A percentile compares a stretch with the other conserved stretches of the same genome.
Conservation (phyloP, 768 basidiomycete species). For the Kwoniella heveanensis region DNA sequence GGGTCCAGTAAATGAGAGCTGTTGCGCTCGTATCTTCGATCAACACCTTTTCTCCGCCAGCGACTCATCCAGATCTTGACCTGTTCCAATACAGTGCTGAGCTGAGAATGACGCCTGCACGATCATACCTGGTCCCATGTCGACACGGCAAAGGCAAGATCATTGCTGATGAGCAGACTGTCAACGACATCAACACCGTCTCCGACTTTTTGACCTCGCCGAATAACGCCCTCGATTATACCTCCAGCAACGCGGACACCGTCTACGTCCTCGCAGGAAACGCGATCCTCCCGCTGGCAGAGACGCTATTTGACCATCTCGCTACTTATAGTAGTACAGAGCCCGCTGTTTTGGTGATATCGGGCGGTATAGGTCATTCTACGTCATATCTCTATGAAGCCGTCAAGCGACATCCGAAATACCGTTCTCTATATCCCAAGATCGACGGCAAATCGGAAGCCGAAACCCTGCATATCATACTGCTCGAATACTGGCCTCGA, state of each 20-base stretch:
- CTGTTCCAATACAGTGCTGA: background rate
- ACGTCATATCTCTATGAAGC: conserved; percentile 20
- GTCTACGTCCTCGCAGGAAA: conserved; percentile 17
- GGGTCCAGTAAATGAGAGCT: too few species aligned
- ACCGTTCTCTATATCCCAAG: background rate
- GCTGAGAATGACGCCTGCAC: background rate
- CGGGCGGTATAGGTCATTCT: conserved; percentile 27
- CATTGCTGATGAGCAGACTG: background rate
- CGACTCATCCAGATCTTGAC: too few species aligned
- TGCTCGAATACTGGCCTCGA: conserved; percentile 13
- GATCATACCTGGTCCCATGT: background rate
- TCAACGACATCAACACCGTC: conserved; percentile 12
- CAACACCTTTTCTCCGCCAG: too few species aligned
- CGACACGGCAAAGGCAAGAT: background rate
- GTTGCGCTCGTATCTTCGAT: too few species aligned
- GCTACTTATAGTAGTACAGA: background rate
- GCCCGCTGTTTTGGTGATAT: conserved; percentile 8
- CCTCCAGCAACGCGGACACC: conserved; percentile 9
- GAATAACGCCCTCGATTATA: background rate
- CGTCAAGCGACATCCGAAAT: conserved; percentile 13
- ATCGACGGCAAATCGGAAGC: conserved; percentile 13
- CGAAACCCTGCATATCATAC: conserved; percentile 7
- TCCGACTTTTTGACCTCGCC: conserved; percentile 15
- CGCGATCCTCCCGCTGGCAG: conserved; percentile 12
- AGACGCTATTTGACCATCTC: conserved; percentile 12